These are phyloP conservation scores for Trichophyton simii DNA, from an alignment of 2,329 filamentous ascomycete species.

Conservation along the genomic window DNA sequence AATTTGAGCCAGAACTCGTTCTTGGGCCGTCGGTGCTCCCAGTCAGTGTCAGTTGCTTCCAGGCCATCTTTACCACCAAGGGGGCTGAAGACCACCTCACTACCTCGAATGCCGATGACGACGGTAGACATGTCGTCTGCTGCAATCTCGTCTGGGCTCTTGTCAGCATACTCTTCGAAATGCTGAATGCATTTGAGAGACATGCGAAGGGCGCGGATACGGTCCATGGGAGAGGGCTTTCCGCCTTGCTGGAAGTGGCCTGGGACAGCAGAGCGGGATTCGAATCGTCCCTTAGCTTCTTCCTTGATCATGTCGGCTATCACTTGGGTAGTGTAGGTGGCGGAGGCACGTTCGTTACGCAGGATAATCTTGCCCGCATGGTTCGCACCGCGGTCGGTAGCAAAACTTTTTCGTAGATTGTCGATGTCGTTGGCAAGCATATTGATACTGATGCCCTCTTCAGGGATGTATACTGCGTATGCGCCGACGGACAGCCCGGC, in stretches of 20 bases:
- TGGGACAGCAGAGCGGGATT: conserved; percentile 80
- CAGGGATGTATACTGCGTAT: conserved; percentile 86
- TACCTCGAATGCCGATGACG: conserved; percentile 88
- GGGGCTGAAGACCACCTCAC: conserved; percentile 72
- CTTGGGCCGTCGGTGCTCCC: conserved; percentile 75
- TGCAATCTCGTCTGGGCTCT: conserved; percentile 54
- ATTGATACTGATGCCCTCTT: conserved; percentile 86
- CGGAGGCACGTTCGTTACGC: conserved; percentile 89
- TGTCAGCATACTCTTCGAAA: conserved; percentile 62
- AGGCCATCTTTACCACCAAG: conserved; percentile 54
- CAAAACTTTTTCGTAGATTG: conserved; percentile 75
- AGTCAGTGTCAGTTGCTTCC: conserved; percentile 80
- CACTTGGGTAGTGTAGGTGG: conserved; percentile 80
- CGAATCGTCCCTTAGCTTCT: conserved; percentile 82
- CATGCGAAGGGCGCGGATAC: conserved; percentile 78
- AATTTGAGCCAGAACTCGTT: conserved; percentile 73
- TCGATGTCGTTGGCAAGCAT: conserved; percentile 87
- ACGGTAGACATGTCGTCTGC: conserved; percentile 59
- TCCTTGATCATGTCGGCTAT: conserved; percentile 94
- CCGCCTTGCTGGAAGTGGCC: conserved; percentile 93
- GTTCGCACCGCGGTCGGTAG: conserved; percentile 71
- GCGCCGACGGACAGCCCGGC: conserved; percentile 87
- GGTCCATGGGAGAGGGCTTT: conserved; percentile 89
- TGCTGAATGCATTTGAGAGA: conserved; percentile 92
- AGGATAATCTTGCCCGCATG: conserved; percentile 87